Base-by-base conservation (phyloP, 805 yeast genomes). In the Yarrowia sp. region DNA sequence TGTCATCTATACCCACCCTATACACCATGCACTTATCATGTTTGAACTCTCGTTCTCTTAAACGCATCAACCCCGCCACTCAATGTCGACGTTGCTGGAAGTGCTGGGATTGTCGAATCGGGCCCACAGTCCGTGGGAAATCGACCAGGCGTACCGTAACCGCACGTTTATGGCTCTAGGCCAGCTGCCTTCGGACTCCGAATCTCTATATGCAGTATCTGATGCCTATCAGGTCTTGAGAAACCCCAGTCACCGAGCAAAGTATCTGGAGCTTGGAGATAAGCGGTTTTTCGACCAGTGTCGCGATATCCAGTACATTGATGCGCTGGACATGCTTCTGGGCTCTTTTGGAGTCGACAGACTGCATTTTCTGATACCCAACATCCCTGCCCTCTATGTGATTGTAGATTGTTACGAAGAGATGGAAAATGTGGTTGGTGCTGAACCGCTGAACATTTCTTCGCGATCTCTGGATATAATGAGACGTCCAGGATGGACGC, bases 61-160 rank as follows among this genome's bases (percentile, higher is more conserved):
- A 50, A 50, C 56, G 4, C 39, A n/a, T 17, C 19, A n/a, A 52
- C 58, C 58, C 58, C 58, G 20, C 43, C 43, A 19, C 58, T 12
- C 46, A 36, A 55, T 55, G 61, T 39, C 61, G 15, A 55, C 61
- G 6, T 24, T 55, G 9, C 24, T 55, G 24, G n/a, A 55, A 24
- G 61, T 55, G 17, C 38, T 55, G 5, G 61, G 61, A 6, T 38
- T 55, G 12, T 20, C 4, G 3, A 24, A 24, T 9, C 36, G 46
- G 5, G 38, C 24, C 10, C 20, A 55, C 34, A 39, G 20, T 20
- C 38, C 61, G 9, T 15, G 7, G 15, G 24, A 39, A 24, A 55
- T 55, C n/a, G 61, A 55, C 43, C 61, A 55, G 61, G 44, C 61
- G 46, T 55, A 55, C 46, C 61, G 61, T 4, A 55, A 55, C 36